Conservation (phyloP, 371 early-diverging fungal species). For the Apophysomyces trapeziformis region DNA sequence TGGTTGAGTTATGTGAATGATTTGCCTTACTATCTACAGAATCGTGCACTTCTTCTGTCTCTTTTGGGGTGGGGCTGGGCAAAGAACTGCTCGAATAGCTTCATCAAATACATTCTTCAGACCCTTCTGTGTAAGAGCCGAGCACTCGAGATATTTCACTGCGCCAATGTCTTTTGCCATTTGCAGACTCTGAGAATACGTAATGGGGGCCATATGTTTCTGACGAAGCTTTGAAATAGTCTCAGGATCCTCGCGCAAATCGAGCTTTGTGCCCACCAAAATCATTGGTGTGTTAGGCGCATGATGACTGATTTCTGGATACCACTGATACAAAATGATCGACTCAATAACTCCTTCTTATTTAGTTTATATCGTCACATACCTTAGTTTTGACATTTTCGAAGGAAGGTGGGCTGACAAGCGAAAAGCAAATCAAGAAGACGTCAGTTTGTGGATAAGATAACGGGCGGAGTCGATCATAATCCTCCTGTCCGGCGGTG, state of each 20-base stretch:
- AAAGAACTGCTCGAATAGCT: constrained; percentile 94
- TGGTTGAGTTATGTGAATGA: not conserved
- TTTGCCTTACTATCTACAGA: constrained; percentile 51
- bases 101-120: constrained; percentile 98
- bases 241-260: constrained; percentile 66
- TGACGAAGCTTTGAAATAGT: constrained; percentile 64
- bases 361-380: constrained; percentile 9
- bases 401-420: constrained; percentile 78
- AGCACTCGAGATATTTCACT: constrained; percentile 88
- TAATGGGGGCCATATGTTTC: constrained; percentile 74
- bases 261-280: constrained; percentile 74
- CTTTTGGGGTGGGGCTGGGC: constrained; percentile 56
- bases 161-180: constrained; percentile 82
- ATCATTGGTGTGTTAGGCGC: constrained; percentile 68
- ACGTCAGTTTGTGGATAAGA: constrained; percentile 92
- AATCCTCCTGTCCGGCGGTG: constrained; percentile 92
- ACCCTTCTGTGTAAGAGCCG: constrained; percentile 85
- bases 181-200: constrained; percentile 71
- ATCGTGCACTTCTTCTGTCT: constrained; percentile 74
- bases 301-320: constrained; percentile 69
- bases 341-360: not conserved
- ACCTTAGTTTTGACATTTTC: constrained; percentile 85
- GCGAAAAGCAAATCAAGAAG: constrained; percentile 85
- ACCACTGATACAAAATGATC: constrained; percentile 49
- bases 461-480: constrained; percentile 81